phyloP scores from a whole-genome alignment of 179 eudicot genomes.

The Silene noctiflora region DNA sequence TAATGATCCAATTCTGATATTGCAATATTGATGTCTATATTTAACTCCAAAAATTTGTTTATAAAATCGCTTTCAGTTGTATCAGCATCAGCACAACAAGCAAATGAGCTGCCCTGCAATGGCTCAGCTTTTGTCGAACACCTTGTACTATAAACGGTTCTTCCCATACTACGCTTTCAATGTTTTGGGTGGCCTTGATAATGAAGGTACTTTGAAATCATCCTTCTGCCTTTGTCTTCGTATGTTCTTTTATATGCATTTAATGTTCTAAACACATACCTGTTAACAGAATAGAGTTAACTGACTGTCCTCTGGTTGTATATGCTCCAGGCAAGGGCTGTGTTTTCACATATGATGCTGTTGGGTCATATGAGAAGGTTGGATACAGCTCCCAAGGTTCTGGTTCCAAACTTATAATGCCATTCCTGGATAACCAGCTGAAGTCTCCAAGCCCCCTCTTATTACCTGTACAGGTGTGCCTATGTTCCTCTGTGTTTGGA shows the following conservation, averaged over 20 bases:
- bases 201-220: constrained; percentile 49
- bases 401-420: constrained; percentile 87
- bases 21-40: background rate
- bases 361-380: constrained; percentile 92
- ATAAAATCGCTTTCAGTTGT: constrained; percentile 37
- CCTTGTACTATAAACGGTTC: constrained; percentile 92
- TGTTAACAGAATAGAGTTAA: background rate
- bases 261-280: background rate
- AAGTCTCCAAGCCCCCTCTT: constrained; percentile 95
- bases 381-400: constrained; percentile 97
- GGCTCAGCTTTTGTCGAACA: constrained; percentile 94
- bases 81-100: constrained; percentile 94
- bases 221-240: background rate
- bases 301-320: constrained; percentile 14
- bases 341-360: constrained; percentile 95
- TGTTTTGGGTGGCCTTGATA: constrained; percentile 92
- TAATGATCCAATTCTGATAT: background rate
- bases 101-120: constrained; percentile 98
- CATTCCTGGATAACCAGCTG: constrained; percentile 92
- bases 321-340: constrained; percentile 76
- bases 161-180: constrained; percentile 92
- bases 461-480: constrained; percentile 63
- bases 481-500: background rate
- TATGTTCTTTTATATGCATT: background rate
- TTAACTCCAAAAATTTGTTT: constrained; percentile 4